Conservation (phyloP, 257 asterid species). For the Solanum chiquidenum region DNA sequence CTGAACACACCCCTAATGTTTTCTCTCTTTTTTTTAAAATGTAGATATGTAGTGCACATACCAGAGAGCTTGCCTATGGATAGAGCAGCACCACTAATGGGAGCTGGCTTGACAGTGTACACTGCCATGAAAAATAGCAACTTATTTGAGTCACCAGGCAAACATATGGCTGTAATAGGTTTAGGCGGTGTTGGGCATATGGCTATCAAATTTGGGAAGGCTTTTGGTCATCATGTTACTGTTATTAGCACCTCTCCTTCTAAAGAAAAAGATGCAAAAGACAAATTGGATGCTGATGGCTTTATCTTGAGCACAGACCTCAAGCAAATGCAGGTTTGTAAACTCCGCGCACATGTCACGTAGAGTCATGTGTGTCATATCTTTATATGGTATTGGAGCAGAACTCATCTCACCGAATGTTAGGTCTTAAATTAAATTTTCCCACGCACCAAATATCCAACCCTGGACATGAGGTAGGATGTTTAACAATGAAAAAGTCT, state of each 20-base stretch:
- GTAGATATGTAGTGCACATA: not conserved
- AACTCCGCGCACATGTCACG: too few relatives aligned
- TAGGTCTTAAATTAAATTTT: too few relatives aligned
- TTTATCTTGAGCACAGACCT: slow-evolving; percentile 52
- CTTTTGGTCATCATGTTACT: slow-evolving; percentile 32
- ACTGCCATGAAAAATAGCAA: not conserved
- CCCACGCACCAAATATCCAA: too few relatives aligned
- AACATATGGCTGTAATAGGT: slow-evolving; percentile 31
- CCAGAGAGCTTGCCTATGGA: slow-evolving; percentile 2
- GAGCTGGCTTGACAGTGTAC: slow-evolving; percentile 1
- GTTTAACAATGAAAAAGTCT: too few relatives aligned
- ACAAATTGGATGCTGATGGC: slow-evolving; percentile 58
- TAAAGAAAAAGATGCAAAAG: slow-evolving; percentile 64
- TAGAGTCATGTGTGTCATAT: too few relatives aligned
- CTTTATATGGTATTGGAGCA: too few relatives aligned
- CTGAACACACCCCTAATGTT: not conserved
- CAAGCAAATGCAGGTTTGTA: slow-evolving; percentile 52
- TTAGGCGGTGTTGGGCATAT: slow-evolving; percentile 80
- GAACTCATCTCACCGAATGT: too few relatives aligned
- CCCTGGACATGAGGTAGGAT: too few relatives aligned
- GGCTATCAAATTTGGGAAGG: slow-evolving; percentile 18
- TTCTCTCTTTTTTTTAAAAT: not conserved
- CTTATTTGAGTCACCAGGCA: not conserved
- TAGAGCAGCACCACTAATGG: not conserved
- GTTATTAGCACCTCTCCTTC: slow-evolving; percentile 78